These are phyloP conservation scores for Trifolium subterraneum DNA, from an alignment of 306 rosid species.

Conservation along the genomic window DNA sequence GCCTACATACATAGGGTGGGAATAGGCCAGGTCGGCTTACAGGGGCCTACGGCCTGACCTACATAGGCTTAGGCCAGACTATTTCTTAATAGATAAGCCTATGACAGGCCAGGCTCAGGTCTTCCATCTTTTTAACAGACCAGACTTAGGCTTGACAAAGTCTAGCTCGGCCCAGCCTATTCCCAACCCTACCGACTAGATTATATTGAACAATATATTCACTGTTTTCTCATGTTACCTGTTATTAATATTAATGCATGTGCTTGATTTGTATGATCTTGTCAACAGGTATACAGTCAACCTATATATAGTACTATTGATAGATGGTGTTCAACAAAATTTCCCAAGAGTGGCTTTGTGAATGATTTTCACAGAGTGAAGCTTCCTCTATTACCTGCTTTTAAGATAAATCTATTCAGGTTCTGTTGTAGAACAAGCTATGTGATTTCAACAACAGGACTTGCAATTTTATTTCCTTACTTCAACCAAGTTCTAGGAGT, in stretches of 20 bases:
- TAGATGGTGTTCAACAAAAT: slow-evolving; percentile 56
- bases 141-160: too few species aligned
- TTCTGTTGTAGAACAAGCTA: slow-evolving; percentile 67
- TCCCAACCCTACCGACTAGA: too few species aligned
- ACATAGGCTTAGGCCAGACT: too few species aligned
- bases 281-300: slow-evolving; percentile 67
- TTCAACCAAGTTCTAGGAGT: slow-evolving; percentile 82
- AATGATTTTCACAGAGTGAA: slow-evolving; percentile 55
- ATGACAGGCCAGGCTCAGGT: too few species aligned
- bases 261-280: not conserved
- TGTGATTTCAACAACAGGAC: slow-evolving; percentile 67
- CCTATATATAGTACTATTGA: slow-evolving; percentile 64
- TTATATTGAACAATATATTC: too few species aligned
- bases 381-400: slow-evolving; percentile 55
- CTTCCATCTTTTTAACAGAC: too few species aligned
- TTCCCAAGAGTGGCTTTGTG: slow-evolving; percentile 66
- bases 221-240: not conserved
- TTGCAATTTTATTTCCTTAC: slow-evolving; percentile 78
- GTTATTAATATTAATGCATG: not conserved
- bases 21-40: too few species aligned
- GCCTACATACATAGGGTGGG: too few species aligned
- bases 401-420: slow-evolving; percentile 58
- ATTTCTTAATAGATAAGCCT: too few species aligned
- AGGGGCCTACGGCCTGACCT: too few species aligned
- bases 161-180: too few species aligned